Percentiles rank a stretch among this genome's conserved stretches.
phyloP scores from a whole-genome alignment of 2,329 filamentous ascomycete genomes.

The Incumbomyces lentus region DNA sequence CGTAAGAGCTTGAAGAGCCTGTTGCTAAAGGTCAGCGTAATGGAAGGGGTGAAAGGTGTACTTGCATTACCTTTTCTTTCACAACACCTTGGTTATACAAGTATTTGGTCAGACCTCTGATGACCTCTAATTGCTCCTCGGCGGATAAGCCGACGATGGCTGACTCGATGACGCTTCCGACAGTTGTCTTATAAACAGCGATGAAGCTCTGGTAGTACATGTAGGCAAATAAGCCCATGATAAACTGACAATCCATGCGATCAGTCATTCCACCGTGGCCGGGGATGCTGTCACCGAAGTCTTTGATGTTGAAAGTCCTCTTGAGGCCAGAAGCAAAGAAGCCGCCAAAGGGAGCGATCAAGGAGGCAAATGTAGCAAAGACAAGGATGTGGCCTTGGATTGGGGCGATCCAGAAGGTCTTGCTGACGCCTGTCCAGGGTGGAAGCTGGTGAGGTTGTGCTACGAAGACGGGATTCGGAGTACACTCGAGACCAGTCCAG shows the following conservation, averaged over 20 bases:
- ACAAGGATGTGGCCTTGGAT: slow-evolving; percentile 90
- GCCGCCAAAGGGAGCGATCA: slow-evolving; percentile 93
- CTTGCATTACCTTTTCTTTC: slow-evolving; percentile 39
- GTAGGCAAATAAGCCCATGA: slow-evolving; percentile 97
- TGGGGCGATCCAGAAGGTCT: slow-evolving; percentile 66
- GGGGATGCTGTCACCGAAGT: slow-evolving; percentile 96
- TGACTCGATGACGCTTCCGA: slow-evolving; percentile 79
- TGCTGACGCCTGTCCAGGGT: slow-evolving; percentile 59
- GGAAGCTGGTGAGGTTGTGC: slow-evolving; percentile 65
- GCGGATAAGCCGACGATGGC: slow-evolving; percentile 79
- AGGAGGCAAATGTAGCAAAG: slow-evolving; percentile 84
- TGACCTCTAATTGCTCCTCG: slow-evolving; percentile 80
- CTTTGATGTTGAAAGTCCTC: slow-evolving; percentile 99
- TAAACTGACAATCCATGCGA: slow-evolving; percentile 99
- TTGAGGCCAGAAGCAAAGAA: slow-evolving; percentile 98
- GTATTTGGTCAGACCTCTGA: slow-evolving; percentile 52
- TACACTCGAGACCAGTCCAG: slow-evolving; percentile 80
- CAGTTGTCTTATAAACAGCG: slow-evolving; percentile 71
- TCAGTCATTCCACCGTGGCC: slow-evolving; percentile 97
- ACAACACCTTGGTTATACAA: slow-evolving; percentile 53
- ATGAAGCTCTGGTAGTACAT: slow-evolving; percentile 99
- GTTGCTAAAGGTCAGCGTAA: slow-evolving; percentile 8
- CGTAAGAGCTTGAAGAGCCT: slow-evolving; percentile 14
- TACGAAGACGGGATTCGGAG: slow-evolving; percentile 83
- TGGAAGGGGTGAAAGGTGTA: background rate